Base-by-base conservation (phyloP, 768 basidiomycete genomes). In the Mycena belliarum region DNA sequence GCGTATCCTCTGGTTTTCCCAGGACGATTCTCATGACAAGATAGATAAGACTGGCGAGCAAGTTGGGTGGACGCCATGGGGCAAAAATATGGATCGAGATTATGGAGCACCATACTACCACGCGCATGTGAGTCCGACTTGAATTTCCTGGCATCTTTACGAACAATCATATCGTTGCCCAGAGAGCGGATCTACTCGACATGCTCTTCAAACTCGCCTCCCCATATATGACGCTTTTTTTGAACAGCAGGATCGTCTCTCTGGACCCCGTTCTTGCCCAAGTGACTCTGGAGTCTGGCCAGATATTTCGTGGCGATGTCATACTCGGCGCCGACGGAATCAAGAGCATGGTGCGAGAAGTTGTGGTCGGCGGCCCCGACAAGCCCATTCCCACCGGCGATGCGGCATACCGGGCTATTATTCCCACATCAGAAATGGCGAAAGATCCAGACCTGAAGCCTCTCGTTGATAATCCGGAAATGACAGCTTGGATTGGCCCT, bases 181-280 rank as follows among this genome's bases (percentile, higher is more conserved):
- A 83, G 70, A 72, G 82, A 56, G 82, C 80, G 41, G 82, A 84
- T 61, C 74, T 83, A 26, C 76, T 79, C 53, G 66, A 65, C 21
- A 64, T 81, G 46, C 56, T 79, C 7, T 71, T 66, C 32, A 71
- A 75, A 14, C 64, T 78, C 10, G 76, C 76, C 2, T 61, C 68
- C 6, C 73, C 74, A 4, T 72, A 74, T 42, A 70, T 74, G 53
- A 73, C 71, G n/a, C 9, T 35, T 9, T 14, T 7, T 4, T 15
- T 35, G 16, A 35, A 35, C 12, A 35, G 33, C 33, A 35, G 12
- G 18, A n/a, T 38, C 37, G 12, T 18, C 18, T 38, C 37, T 4
- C 18, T 38, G 18, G 37, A 38, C 18, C 4, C 37, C 3, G 18
- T n/a, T 3, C 18, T n/a, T 6, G 37, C 37, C 37, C 3, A 38